Conservation (phyloP, 129 eudicot genomes). For the Lonicera japonica region DNA sequence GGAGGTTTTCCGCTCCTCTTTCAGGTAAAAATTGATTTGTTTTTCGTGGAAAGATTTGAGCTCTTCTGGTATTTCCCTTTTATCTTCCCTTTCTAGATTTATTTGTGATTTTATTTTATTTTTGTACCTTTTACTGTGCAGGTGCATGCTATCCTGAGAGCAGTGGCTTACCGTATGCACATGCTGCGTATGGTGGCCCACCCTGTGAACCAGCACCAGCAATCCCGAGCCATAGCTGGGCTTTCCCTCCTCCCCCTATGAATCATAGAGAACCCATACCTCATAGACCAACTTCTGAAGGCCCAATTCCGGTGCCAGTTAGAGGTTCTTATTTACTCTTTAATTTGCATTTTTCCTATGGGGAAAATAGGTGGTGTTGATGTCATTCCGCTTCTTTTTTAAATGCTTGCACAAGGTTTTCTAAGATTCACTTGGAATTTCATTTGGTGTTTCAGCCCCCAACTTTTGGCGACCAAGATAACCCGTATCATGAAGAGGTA, state of each 20-base stretch:
- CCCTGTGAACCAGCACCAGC: constrained; percentile 51
- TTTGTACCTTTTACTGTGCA: constrained; percentile 11
- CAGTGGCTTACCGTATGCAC: constrained; percentile 37
- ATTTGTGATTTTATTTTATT: neutral
- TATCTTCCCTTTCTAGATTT: neutral
- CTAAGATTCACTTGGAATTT: neutral
- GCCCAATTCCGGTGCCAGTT: constrained; percentile 54
- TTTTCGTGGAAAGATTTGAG: too few species aligned
- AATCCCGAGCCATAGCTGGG: constrained; percentile 48
- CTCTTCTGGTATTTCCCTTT: neutral
- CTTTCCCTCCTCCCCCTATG: constrained; percentile 46
- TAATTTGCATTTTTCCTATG: neutral
- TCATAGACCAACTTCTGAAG: constrained; percentile 65
- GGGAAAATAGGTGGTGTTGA: neutral
- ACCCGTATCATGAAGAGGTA: constrained; percentile 17
- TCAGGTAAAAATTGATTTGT: constrained; percentile 38
- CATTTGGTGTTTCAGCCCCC: constrained; percentile 46
- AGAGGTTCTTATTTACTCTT: constrained; percentile 46
- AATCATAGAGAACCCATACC: constrained; percentile 54
- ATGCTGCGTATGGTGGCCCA: constrained; percentile 39
- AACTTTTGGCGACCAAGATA: constrained; percentile 84
- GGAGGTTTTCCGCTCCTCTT: constrained; percentile 59
- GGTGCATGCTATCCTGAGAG: constrained; percentile 60
- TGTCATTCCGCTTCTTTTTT: too few species aligned
- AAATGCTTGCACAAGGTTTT: too few species aligned